Base-by-base conservation (phyloP, 352 stramenopile genomes). In the Globisporangium megalacanthum region DNA sequence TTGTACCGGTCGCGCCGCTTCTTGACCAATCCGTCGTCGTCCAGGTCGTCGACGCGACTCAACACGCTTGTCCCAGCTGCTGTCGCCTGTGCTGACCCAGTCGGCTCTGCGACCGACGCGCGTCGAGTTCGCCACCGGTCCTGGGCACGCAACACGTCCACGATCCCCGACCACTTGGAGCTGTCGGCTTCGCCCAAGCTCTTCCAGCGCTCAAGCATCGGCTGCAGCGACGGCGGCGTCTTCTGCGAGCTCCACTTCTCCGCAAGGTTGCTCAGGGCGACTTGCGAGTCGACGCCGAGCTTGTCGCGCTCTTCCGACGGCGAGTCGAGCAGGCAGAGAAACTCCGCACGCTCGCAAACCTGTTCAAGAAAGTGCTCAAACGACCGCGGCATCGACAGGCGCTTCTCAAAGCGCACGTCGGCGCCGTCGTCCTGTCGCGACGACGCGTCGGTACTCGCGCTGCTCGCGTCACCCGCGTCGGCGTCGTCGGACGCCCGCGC, bases 231-330 rank as follows among this genome's bases (percentile, higher is more conserved):
- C 14, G 85, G 85, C 31, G 82, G 83, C 1, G 85, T 92, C 47
- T 88, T 90, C 49, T 93, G 77, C 2, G 83, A 57, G 54, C 81
- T 92, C 85, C 85, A 95, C 37, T 95, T 95, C 48, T 95, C 83
- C 10, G 85, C 85, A 35, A 95, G 61, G 49, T 95, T 90, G 42
- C 81, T 88, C 1, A 95, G 61, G 1, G 85, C 85, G 29, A 80
- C 52, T 41, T 93, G 83, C 0, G 85, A 95, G 48, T 91, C 79
- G 4, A 73, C 60, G 35, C 77, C 73, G 22, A 91, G 63, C 20
- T 72, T 76, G 6, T 87, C 78, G 29, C 66, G 69, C 48, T 90
- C 83, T 62, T 91, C 81, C 6, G 83, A 88, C 0, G 86, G 75
- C 39, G 83, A 79, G 39, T 87, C 81, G 8, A 95, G 45, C 42